Base-by-base conservation (phyloP, 805 yeast species). In the Hanseniaspora nectarophila region DNA sequence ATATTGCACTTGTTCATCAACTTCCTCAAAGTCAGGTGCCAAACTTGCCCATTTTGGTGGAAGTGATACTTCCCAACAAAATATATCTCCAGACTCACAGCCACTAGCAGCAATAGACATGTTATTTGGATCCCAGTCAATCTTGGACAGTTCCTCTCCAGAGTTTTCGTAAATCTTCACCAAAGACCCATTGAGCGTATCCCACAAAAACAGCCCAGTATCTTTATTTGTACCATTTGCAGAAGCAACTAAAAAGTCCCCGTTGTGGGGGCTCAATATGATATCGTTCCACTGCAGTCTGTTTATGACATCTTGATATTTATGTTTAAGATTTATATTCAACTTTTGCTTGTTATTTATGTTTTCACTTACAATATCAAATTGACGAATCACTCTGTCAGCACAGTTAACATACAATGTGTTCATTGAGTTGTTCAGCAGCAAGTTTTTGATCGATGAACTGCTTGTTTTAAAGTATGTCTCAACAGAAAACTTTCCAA, bases 1-100 rank as follows among this genome's bases (percentile, higher is more conserved):
- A 62, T 90, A 89, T 54, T 84, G 87, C 9, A 85, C 82, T 61
- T 88, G 90, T 60, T 88, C 95, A 61, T 89, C 96, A 40, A 89
- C 81, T 64, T 89, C 97, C 45, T 84, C 95, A 63, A 90, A 89
- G 64, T 90, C 97, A 0, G 97, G 97, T 0, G 97, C 97, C 59
- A 89, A 70, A 0, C 97, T 95, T 65, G 94, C 83, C 97, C 97
- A 89, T 67, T 85, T 84, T 60, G 88, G 96, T 0, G 95, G 94
- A 20, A 85, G 77, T 37, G 76, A 76, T 9, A 85, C 75, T 46
- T 82, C 76, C 96, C 97, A 90, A 38, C 84, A 63, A 61, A 85
- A 88, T 1, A 89, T 75, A 35, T 78, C 72, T 1, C 97, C 97
- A 31, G 85, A 72, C 61, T 89, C 97, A 51, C 85, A 68, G 0